Evolutionary conservation across 805 yeast species (phyloP).

Genomic region (Saccharomycopsis sp.): DNA sequence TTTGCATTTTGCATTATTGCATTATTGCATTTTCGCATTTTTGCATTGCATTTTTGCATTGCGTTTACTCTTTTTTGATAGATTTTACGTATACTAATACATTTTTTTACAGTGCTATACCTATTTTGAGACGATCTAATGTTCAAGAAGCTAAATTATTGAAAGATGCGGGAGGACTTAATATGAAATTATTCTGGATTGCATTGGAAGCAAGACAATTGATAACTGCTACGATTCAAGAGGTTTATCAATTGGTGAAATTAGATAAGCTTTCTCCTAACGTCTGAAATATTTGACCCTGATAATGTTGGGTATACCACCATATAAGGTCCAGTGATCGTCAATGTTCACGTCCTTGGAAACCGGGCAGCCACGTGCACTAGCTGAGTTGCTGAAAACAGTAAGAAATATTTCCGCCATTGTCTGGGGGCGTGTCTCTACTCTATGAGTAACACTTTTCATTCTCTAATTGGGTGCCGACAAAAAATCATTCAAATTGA

Average conservation of each 20-base stretch:
- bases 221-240: constrained; percentile 75
- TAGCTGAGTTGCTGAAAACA: too few species aligned
- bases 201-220: constrained; percentile 85
- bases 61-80: background rate
- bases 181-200: constrained; percentile 87
- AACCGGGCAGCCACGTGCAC: too few species aligned
- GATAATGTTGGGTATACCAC: too few species aligned
- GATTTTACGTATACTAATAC: background rate
- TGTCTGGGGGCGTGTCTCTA: too few species aligned
- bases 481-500: background rate
- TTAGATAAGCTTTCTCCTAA: background rate
- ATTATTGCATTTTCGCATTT: background rate
- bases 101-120: constrained; percentile 52
- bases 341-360: too few species aligned
- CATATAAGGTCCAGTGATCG: too few species aligned
- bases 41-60: background rate
- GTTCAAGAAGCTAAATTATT: constrained; percentile 55
- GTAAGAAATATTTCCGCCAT: too few species aligned
- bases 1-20: background rate
- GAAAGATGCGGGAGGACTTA: constrained; percentile 31
- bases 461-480: too few species aligned
- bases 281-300: background rate
- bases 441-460: too few species aligned
- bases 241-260: constrained; percentile 28
- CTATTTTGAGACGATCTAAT: constrained; percentile 77